Conservation (phyloP, 2,329 filamentous ascomycete genomes). For the Alternaria consortialis region DNA sequence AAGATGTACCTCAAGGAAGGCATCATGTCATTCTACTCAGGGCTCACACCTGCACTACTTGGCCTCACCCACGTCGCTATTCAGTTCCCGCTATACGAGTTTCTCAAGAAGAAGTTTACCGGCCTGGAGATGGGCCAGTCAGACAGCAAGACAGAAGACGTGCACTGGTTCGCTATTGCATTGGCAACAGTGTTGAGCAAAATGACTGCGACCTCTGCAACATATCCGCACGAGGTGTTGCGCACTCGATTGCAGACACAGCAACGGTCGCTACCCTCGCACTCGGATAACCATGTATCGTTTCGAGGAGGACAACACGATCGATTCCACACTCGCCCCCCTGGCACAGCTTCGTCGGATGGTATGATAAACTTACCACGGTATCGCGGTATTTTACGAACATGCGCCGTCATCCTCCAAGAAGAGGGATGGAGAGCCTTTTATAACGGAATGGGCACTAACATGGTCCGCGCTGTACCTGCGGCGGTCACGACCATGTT, state of each 20-base stretch:
- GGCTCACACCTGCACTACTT: slow-evolving; percentile 87
- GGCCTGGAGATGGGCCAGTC: slow-evolving; percentile 85
- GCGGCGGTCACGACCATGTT: slow-evolving; percentile 97
- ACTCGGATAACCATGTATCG: slow-evolving; percentile 60
- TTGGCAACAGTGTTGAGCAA: slow-evolving; percentile 93
- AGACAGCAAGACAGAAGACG: slow-evolving; percentile 63
- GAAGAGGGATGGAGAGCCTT: slow-evolving; percentile 98
- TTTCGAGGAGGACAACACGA: slow-evolving; percentile 52
- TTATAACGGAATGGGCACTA: slow-evolving; percentile 96
- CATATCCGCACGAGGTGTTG: slow-evolving; percentile 96
- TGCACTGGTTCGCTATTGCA: slow-evolving; percentile 84
- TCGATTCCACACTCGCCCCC: slow-evolving; percentile 55
- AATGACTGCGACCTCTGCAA: slow-evolving; percentile 90
- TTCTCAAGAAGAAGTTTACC: slow-evolving; percentile 87
- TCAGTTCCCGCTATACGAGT: slow-evolving; percentile 96
- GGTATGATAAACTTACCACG: slow-evolving; percentile 63
- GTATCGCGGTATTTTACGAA: slow-evolving; percentile 83
- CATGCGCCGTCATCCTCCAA: slow-evolving; percentile 81
- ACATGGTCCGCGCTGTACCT: slow-evolving; percentile 94
- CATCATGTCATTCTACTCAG: slow-evolving; percentile 90
- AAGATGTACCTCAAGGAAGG: slow-evolving; percentile 97
- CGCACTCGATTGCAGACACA: slow-evolving; percentile 94
- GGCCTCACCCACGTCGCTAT: slow-evolving; percentile 95
- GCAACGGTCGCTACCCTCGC: slow-evolving; percentile 69
- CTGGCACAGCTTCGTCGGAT: slow-evolving; percentile 61